phyloP scores from a whole-genome alignment of 169 alveolate species.

The Ichthyophthirius multifiliis region DNA sequence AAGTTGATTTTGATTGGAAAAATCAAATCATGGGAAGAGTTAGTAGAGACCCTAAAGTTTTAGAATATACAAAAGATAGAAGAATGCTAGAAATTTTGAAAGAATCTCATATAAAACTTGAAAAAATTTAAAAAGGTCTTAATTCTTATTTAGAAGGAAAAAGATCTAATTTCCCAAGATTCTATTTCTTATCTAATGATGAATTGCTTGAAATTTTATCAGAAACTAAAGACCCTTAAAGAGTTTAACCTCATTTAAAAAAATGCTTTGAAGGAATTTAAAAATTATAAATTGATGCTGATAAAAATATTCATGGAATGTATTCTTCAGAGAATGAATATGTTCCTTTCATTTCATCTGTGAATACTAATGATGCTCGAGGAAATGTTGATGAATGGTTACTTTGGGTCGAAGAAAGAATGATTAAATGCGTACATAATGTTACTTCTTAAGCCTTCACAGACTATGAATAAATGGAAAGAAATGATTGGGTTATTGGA shows the following conservation, averaged over 20 bases:
- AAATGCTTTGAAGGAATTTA: constrained; percentile 93
- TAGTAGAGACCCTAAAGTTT: constrained; percentile 29
- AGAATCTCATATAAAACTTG: constrained; percentile 79
- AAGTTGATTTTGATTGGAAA: constrained; percentile 70
- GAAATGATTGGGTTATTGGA: constrained; percentile 86
- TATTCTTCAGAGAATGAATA: constrained; percentile 50
- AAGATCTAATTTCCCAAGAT: constrained; percentile 86
- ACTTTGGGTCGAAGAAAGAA: constrained; percentile 84
- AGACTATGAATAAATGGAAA: constrained; percentile 74
- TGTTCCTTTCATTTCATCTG: constrained; percentile 26
- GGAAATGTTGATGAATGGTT: constrained; percentile 93
- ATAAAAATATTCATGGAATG: constrained; percentile 51
- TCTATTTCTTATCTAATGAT: constrained; percentile 93
- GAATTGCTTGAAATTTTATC: constrained; percentile 92
- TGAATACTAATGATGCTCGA: constrained; percentile 73
- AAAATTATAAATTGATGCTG: constrained; percentile 43
- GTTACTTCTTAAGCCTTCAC: constrained; percentile 65
- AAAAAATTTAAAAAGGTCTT: constrained; percentile 84
- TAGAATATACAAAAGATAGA: constrained; percentile 49
- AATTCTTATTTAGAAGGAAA: constrained; percentile 92
- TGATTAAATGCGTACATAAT: constrained; percentile 80
- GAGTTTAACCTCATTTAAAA: constrained; percentile 91
- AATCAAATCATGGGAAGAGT: constrained; percentile 45
- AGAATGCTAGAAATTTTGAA: constrained; percentile 32
- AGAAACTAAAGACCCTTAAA: constrained; percentile 91